These are phyloP conservation scores for Aurantiochytrium sp. DNA, from an alignment of 108 stramenopile genomes.

Conservation along the genomic window DNA sequence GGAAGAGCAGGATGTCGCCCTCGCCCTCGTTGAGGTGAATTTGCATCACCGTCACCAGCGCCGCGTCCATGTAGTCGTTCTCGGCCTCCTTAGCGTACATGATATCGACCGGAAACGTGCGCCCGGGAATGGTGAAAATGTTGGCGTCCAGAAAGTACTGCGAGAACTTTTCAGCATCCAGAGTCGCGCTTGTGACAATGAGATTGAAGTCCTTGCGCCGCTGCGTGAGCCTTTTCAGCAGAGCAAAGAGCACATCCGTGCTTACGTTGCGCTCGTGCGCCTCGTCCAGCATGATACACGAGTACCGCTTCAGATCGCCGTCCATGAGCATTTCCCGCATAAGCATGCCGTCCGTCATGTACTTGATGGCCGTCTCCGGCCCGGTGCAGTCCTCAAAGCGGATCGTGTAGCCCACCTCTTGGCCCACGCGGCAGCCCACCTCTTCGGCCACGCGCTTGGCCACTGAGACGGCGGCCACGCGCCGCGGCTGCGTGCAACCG, in stretches of 20 bases:
- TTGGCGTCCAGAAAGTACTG: conserved; percentile 89
- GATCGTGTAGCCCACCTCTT: conserved; percentile 94
- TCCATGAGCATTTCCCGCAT: conserved; percentile 85
- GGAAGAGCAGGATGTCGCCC: conserved; percentile 90
- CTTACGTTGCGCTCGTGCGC: conserved; percentile 98
- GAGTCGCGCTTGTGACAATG: conserved; percentile 89
- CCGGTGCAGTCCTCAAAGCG: conserved; percentile 97
- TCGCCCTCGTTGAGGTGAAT: conserved; percentile 94
- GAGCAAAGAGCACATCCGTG: conserved; percentile 94
- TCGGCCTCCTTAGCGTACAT: conserved; percentile 96
- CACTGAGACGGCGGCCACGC: conserved; percentile 95
- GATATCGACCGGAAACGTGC: conserved; percentile 93
- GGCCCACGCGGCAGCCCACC: conserved; percentile 84
- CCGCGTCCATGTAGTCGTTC: conserved; percentile 89
- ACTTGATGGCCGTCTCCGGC: conserved; percentile 86
- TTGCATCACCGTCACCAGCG: conserved; percentile 94
- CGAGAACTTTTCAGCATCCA: conserved; percentile 96
- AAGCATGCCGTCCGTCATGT: conserved; percentile 99
- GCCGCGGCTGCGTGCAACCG: conserved; percentile 96
- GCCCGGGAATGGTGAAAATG: conserved; percentile 94
- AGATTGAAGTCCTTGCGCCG: conserved; percentile 83
- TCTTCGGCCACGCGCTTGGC: conserved; percentile 98
- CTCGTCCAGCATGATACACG: conserved; percentile 86
- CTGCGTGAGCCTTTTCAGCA: conserved; percentile 83
- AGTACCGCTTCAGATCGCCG: conserved; percentile 77